Evolutionary conservation across 2,329 filamentous ascomycete species (phyloP), one percentile per base, ranked within the genome.

Genomic region (Calonectria ilicicola): DNA sequence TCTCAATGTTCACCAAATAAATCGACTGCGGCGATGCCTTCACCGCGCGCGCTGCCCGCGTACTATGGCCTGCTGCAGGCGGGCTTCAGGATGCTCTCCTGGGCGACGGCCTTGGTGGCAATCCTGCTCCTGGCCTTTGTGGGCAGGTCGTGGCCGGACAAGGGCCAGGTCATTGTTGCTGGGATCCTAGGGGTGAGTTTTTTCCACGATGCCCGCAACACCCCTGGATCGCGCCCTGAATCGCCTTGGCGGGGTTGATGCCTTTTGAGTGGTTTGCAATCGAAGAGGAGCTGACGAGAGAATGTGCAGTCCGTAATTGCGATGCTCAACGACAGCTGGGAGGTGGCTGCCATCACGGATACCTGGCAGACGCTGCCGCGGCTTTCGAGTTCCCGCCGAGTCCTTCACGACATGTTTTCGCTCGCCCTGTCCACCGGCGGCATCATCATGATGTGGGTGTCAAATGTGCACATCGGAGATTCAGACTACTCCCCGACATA

Each of bases 251-350:
- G 53, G 32, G 35, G 53, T 17, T 21, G 47, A n/a, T 14, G n/a
- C 6, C 6, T 23, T 40, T 15, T 23, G 12, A 3, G 23, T 21
- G n/a, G 21, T n/a, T 60, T n/a, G 58, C 21, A 7, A 44, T 29
- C 38, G 44, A 26, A 3, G 32, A 67, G 44, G 32, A 67, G 44
- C 63, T 70, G 64, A 49, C 19, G 9, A 32, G 9, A 27, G 32
- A 23, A 14, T 21, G 35, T 21, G 29, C 14, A 84, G 82, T 77
- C 77, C 29, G 75, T 77, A 62, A 76, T 83, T 19, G 80, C 83
- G 27, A 76, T 84, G 68, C 79, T 85, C 74, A 83, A 83, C 65
- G 83, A 85, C 58, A 84, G 82, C 76, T 84, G 83, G 82, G 82
- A 84, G 47, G 78, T 81, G 51, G 67, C 81, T 58, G 80, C 82